Percentiles rank a stretch among this genome's conserved stretches.
Evolutionary conservation across 768 basidiomycete genomes (phyloP).

Genomic region (Rhodotorula babjevae): DNA sequence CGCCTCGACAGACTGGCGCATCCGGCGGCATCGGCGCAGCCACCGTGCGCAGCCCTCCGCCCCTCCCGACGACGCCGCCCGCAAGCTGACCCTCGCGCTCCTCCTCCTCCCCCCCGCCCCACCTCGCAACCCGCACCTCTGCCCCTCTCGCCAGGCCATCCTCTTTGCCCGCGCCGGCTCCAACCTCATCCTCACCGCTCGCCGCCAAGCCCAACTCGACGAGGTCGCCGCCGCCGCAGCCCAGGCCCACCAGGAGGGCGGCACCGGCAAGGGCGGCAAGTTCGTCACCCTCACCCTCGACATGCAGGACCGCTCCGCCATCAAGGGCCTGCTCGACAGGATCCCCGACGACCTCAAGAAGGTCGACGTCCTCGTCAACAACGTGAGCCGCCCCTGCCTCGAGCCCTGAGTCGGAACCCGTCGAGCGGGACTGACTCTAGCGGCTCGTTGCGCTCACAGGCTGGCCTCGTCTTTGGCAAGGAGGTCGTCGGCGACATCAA

Average conservation of each 20-base stretch:
- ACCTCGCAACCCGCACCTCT: no score
- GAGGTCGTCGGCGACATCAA: constrained; percentile 80
- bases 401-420: no score
- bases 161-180: constrained; percentile 37
- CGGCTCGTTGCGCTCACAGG: neutral
- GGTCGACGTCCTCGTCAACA: constrained; percentile 42
- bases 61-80: neutral
- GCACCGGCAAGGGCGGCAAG: constrained; percentile 26
- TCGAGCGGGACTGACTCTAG: no score
- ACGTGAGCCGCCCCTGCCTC: constrained; percentile 1
- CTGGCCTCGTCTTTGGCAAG: constrained; percentile 82
- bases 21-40: constrained; percentile 36
- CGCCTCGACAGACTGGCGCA: constrained; percentile 17
- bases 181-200: constrained; percentile 38
- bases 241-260: constrained; percentile 25
- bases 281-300: constrained; percentile 29
- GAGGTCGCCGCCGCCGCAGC: constrained; percentile 9
- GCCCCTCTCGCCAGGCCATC: constrained; percentile 20
- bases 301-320: constrained; percentile 21
- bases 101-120: neutral
- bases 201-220: constrained; percentile 35
- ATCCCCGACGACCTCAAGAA: constrained; percentile 24
- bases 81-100: neutral
- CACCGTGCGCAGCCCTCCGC: neutral
- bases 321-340: constrained; percentile 19